Conservation (phyloP, 2,329 filamentous ascomycete species). For the Exserohilum rostratum region DNA sequence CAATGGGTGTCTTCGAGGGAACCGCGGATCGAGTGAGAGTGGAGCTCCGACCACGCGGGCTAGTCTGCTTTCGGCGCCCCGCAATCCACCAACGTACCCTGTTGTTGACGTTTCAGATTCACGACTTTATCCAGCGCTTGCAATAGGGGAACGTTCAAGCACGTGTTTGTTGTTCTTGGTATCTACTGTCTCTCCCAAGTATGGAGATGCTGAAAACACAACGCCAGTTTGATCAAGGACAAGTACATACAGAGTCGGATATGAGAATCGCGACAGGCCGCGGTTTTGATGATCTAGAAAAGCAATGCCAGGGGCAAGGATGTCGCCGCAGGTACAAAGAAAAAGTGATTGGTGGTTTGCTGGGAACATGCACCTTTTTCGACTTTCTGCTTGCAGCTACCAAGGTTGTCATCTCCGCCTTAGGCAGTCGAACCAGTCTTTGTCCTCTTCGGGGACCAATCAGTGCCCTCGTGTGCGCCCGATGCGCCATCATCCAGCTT, state of each 20-base stretch:
- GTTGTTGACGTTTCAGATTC: neutral
- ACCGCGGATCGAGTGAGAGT: constrained; percentile 2
- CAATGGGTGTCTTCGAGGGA: constrained; percentile 1
- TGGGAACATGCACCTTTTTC: neutral
- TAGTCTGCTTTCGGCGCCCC: constrained; percentile 4
- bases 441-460: constrained; percentile 1
- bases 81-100: neutral
- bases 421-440: neutral
- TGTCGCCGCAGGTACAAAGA: neutral
- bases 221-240: neutral
- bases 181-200: no score
- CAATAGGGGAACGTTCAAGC: neutral
- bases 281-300: neutral
- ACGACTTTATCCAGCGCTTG: neutral
- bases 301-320: neutral
- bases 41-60: constrained; percentile 4
- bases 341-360: neutral
- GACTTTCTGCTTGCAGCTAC: neutral
- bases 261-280: neutral
- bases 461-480: neutral
- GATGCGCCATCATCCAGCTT: neutral
- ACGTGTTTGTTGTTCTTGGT: neutral
- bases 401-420: neutral
- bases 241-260: neutral
- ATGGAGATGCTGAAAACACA: neutral